Base-by-base conservation (phyloP, 1,284 basidiomycete species). In the Chalciporus sp. region DNA sequence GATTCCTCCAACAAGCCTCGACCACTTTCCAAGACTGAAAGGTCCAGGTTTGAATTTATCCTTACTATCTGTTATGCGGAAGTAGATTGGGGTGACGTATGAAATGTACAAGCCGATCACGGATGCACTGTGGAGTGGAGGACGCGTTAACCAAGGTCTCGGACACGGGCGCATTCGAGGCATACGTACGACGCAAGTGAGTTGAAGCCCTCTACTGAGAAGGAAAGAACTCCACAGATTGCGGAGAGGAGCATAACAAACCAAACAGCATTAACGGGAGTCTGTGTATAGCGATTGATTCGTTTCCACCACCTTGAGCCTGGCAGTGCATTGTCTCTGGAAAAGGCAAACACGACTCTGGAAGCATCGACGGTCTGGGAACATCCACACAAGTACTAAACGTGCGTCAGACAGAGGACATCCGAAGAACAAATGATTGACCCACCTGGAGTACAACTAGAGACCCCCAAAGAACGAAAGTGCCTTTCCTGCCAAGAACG, bases 201-300 rank as follows among this genome's bases (percentile, higher is more conserved):
- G 9, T 78, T 73, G 28, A 87, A 67, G 9, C 84, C 85, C 0
- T 83, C 72, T 41, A 62, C 72, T 9, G 83, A 85, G 63, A 88
- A 87, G 3, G 84, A 84, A 1, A 88, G 68, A 6, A 84, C 60
- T 6, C 85, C 84, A 52, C 81, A 82, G 20, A 84, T 65, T 3
- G 72, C 80, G 10, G 85, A 73, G 47, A 75, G 62, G 17, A 72
- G 65, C 66, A 86, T 81, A n/a, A 85, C 84, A 46, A 88, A 75
- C 85, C 86, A 86, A 6, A 85, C 85, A 1, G 84, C 84, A 57
- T 85, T 80, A 17, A 86, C 83, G 0, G 85, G 86, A 4, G 84
- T 87, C 56, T 78, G 77, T 11, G 82, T 85, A 47, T 67, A 58
- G 11, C 44, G 61, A 56, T 85, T 85, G 50, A 89, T 76, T 52